Evolutionary conservation across 148 eudicot species (phyloP).

Genomic region (Camellia lanceoleosa): DNA sequence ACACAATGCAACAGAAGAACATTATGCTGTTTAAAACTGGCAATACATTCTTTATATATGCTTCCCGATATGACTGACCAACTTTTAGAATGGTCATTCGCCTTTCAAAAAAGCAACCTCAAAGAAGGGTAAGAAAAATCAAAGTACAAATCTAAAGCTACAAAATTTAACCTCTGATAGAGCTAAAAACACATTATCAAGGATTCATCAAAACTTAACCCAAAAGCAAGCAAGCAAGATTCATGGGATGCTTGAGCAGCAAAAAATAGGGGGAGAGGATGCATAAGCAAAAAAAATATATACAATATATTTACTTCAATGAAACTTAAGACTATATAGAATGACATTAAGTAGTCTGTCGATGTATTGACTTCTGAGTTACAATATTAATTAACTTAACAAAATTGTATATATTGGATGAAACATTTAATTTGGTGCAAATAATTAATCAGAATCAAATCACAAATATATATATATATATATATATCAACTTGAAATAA

Average conservation of each 20-base stretch:
- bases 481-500: too few relatives aligned
- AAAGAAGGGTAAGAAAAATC: background rate
- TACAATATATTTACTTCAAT: background rate
- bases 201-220: too few relatives aligned
- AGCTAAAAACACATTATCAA: too few relatives aligned
- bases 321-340: background rate
- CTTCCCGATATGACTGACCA: conserved; percentile 13
- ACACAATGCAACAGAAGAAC: conserved; percentile 10
- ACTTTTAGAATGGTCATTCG: background rate
- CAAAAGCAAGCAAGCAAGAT: too few relatives aligned
- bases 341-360: background rate
- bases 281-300: background rate
- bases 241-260: too few relatives aligned
- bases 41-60: conserved; percentile 10
- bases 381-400: too few relatives aligned
- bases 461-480: too few relatives aligned
- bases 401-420: too few relatives aligned
- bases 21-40: conserved; percentile 21
- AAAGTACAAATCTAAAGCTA: background rate
- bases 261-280: background rate
- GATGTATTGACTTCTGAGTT: too few relatives aligned
- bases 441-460: too few relatives aligned
- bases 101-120: background rate
- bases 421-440: too few relatives aligned
- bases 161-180: background rate